These are phyloP conservation scores for Metschnikowia arizonensis DNA, from an alignment of 805 yeast species.

Conservation along the genomic window DNA sequence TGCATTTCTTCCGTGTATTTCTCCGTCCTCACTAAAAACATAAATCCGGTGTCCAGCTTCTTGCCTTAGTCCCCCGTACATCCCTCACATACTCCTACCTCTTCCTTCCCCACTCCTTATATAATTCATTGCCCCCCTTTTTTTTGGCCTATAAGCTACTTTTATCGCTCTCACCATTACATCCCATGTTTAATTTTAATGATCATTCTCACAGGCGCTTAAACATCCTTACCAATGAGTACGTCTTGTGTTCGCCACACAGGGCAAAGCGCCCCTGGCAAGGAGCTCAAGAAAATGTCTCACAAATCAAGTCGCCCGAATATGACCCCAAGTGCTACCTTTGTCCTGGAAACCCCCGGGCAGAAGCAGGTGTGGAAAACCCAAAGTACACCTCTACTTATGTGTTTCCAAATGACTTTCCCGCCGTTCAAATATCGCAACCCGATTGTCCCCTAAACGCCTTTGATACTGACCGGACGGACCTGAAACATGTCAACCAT, in stretches of 20 bases:
- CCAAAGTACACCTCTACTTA: slow-evolving; percentile 56
- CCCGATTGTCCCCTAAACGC: slow-evolving; percentile 6
- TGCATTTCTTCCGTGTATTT: slow-evolving; percentile 1
- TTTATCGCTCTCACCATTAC: neutral
- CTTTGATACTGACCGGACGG: slow-evolving; percentile 15
- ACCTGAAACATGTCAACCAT: neutral
- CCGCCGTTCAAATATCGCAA: slow-evolving; percentile 56
- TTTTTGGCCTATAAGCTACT: neutral
- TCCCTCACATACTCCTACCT: neutral
- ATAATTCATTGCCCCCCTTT: neutral
- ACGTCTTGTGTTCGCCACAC: slow-evolving; percentile 73
- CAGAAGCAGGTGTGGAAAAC: slow-evolving; percentile 51
- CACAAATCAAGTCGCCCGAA: slow-evolving; percentile 41
- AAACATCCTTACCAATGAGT: slow-evolving; percentile 65
- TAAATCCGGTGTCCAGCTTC: neutral
- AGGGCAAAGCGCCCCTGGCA: slow-evolving; percentile 79
- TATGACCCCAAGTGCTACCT: slow-evolving; percentile 66
- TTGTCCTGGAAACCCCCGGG: slow-evolving; percentile 68
- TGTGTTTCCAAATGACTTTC: slow-evolving; percentile 63
- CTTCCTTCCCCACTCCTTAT: neutral
- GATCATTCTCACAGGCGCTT: slow-evolving; percentile 65
- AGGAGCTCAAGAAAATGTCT: slow-evolving; percentile 59
- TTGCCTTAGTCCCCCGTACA: neutral
- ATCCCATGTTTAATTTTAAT: slow-evolving; percentile 41
- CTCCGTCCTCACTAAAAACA: neutral